Evolutionary conservation across 495 filamentous ascomycete genomes (phyloP).

Genomic region (Aspergillus biplanus): DNA sequence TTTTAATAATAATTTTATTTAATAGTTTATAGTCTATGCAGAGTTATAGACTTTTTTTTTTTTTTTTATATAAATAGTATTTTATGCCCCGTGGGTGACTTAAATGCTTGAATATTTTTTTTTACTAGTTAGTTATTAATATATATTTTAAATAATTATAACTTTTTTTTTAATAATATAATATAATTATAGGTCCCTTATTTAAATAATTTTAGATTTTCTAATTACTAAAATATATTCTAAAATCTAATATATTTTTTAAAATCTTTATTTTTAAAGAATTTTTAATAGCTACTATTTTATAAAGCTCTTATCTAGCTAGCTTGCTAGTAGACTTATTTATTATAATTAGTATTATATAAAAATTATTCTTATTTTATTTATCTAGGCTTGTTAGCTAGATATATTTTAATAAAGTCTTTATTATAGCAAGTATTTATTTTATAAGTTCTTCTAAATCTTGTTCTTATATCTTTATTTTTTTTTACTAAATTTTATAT

Average conservation of each 20-base stretch:
- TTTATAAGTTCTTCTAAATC: too few species aligned
- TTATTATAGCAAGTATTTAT: too few species aligned
- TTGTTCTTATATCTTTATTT: too few species aligned
- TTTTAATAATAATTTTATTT: not conserved
- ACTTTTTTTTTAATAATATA: not conserved
- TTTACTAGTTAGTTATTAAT: not conserved
- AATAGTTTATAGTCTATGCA: not conserved
- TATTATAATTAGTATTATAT: too few species aligned
- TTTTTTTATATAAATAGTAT: not conserved
- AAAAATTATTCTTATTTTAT: too few species aligned
- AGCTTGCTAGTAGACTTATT: too few species aligned
- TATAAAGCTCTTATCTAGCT: too few species aligned
- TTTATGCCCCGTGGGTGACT: not conserved
- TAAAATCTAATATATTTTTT: not conserved
- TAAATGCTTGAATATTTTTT: not conserved
- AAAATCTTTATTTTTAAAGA: not conserved
- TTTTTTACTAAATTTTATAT: not conserved
- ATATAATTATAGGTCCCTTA: not conserved
- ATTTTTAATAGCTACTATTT: not conserved
- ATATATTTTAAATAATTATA: not conserved
- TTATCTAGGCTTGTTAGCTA: too few species aligned
- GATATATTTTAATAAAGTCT: too few species aligned
- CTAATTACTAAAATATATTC: conserved; percentile 1
- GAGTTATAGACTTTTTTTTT: not conserved
- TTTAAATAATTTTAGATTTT: not conserved